These are phyloP conservation scores for Novymonas esmeraldas DNA, from an alignment of 208 protist genomes.

Conservation along the genomic window DNA sequence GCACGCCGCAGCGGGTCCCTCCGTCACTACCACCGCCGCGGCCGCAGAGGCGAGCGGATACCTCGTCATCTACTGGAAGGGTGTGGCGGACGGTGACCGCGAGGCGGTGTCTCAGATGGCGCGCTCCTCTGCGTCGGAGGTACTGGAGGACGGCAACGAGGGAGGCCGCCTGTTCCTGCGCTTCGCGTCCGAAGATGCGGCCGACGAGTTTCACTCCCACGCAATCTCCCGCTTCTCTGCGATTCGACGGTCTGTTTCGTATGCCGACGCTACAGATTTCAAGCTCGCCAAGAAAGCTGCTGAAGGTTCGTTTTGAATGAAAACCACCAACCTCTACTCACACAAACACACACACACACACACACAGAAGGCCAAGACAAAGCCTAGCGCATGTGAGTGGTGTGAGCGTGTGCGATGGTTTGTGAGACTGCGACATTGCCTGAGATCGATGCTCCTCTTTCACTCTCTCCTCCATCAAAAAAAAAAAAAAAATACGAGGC, in stretches of 20 bases:
- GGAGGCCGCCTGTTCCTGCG: conserved; percentile 71
- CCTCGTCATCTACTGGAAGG: conserved; percentile 50
- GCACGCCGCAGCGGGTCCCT: not conserved
- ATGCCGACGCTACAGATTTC: conserved; percentile 50
- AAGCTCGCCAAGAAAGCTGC: conserved; percentile 32
- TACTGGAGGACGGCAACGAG: conserved; percentile 65
- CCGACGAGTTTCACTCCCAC: conserved; percentile 40
- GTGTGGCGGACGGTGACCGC: conserved; percentile 16
- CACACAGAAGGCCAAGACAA: not conserved
- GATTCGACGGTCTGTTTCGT: conserved; percentile 53
- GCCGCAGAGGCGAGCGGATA: conserved; percentile 27
- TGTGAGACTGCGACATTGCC: too few relatives aligned
- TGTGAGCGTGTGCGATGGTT: too few relatives aligned
- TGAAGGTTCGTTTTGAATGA: too few relatives aligned
- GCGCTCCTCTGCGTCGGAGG: conserved; percentile 22
- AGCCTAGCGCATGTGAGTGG: too few relatives aligned
- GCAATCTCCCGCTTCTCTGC: conserved; percentile 29
- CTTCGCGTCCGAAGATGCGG: conserved; percentile 43
- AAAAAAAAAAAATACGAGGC: too few relatives aligned
- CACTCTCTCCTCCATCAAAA: too few relatives aligned
- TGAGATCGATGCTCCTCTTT: too few relatives aligned
- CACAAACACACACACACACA: not conserved
- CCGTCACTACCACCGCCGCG: not conserved
- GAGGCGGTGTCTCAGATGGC: conserved; percentile 19
- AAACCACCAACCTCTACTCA: not conserved